Base-by-base conservation (phyloP, 176 grass and related monocot genomes). In the Rhipidocladum racemiflorum region DNA sequence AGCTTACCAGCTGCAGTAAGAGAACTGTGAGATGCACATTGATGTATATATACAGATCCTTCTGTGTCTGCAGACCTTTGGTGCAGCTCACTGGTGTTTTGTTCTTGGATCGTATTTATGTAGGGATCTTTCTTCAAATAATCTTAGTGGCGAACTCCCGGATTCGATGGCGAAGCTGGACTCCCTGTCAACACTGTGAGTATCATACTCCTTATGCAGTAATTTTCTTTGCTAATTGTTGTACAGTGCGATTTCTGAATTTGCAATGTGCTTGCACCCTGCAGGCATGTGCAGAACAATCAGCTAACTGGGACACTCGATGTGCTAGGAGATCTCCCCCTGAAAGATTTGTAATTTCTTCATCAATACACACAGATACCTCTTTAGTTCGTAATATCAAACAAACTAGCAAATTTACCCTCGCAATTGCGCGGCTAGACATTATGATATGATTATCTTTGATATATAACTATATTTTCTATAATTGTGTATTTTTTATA, bases 231-330 rank as follows among this genome's bases (percentile, higher is more conserved):
- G 62, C 17, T 68, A 35, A 20, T 23, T 24, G 36, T 70, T 29
- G 3, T 17, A 2, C 66, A 51, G 10, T 76, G 39, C 9, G 30
- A 18, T 42, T 3, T 50, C 61, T 84, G 15, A 80, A 68, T 25
- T 20, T 84, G 7, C 15, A 38, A 38, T 45, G 36, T 54, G 28
- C 11, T 45, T 45, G 43, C 43, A 14, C 43, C 43, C 23, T 90
- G 77, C 75, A 94, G 91, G 71, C 79, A 91, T 84, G 27, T 91
- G 30, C 85, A 88, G 80, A 78, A 91, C 63, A 91, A 94, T 80
- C 76, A 62, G 28, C 65, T 94, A 43, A 63, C 75, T 25, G 86
- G 91, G n/a, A 88, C 65, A 48, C 86, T 94, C 3, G 76, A 94
- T 51, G 80, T 86, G 25, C 68, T 94, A 28, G 20, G 51, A 42